Conservation (phyloP, 805 yeast species). For the Yarrowia porcina region DNA sequence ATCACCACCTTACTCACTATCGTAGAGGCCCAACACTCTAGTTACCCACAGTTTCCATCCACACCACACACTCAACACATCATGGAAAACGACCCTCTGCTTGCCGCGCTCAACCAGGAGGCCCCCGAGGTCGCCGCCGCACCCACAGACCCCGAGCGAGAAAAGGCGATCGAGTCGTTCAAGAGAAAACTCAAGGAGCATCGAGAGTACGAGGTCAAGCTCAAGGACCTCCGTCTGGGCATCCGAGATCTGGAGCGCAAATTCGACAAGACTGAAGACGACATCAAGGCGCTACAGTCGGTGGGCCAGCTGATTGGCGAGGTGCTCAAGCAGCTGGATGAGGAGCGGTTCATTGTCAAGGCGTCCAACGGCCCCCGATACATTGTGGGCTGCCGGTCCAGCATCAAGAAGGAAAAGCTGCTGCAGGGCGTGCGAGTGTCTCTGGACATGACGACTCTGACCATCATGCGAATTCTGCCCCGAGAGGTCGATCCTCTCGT, state of each 20-base stretch:
- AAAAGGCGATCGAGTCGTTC: constrained; percentile 70
- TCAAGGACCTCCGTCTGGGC: constrained; percentile 76
- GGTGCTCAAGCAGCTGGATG: constrained; percentile 90
- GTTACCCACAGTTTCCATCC: not conserved
- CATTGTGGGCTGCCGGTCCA: constrained; percentile 94
- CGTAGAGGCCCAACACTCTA: not conserved
- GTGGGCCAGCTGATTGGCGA: constrained; percentile 98
- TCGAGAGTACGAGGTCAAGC: constrained; percentile 87
- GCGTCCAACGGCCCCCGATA: constrained; percentile 97
- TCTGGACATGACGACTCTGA: constrained; percentile 93
- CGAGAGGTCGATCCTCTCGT: constrained; percentile 98
- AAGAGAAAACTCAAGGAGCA: constrained; percentile 87
- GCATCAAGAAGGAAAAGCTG: constrained; percentile 76
- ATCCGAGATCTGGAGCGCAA: constrained; percentile 80
- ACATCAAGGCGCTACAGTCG: constrained; percentile 92
- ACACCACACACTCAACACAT: not conserved
- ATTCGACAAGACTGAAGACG: constrained; percentile 92
- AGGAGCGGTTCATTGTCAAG: constrained; percentile 88
- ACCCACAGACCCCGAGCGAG: constrained; percentile 65
- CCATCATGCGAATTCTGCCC: constrained; percentile 95
- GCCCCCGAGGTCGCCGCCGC: constrained; percentile 35
- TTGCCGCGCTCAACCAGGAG: constrained; percentile 36
- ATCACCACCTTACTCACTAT: not conserved
- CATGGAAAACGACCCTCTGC: constrained; percentile 36
- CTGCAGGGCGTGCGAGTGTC: constrained; percentile 96